These are phyloP conservation scores for Lasiodiplodia sp. DNA, from an alignment of 2,329 filamentous ascomycete genomes.

Conservation along the genomic window DNA sequence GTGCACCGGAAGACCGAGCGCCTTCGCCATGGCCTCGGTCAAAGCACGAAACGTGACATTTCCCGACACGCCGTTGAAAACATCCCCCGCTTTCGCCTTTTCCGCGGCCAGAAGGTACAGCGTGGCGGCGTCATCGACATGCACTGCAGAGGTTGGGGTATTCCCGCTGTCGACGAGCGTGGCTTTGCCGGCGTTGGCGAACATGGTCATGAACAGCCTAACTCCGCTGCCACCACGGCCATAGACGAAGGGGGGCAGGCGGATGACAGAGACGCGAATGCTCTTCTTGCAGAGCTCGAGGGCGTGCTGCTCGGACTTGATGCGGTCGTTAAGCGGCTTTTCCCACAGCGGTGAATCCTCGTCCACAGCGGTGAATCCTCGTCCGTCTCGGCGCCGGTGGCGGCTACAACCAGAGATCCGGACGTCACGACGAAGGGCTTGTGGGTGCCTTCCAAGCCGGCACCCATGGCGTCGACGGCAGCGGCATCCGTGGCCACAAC, in stretches of 20 bases:
- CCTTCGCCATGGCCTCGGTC: background rate
- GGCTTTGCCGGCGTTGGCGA: too few species aligned
- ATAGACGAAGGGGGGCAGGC: constrained; percentile 56
- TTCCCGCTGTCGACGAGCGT: background rate
- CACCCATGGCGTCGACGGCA: constrained; percentile 50
- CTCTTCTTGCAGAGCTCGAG: constrained; percentile 40
- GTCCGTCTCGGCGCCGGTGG: constrained; percentile 26
- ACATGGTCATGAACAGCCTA: constrained; percentile 35
- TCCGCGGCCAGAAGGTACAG: background rate
- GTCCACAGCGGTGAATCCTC: constrained; percentile 36
- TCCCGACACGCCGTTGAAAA: background rate
- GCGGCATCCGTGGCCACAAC: constrained; percentile 44
- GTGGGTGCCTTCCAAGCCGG: constrained; percentile 42
- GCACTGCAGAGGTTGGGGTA: background rate
- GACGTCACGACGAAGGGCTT: constrained; percentile 50
- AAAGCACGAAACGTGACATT: background rate
- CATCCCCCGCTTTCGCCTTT: background rate
- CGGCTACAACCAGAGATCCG: constrained; percentile 33
- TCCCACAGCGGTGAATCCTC: constrained; percentile 36
- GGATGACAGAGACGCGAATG: constrained; percentile 47
- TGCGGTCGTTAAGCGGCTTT: constrained; percentile 39
- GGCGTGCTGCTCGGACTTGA: constrained; percentile 42
- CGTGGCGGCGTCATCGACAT: background rate
- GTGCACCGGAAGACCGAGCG: background rate
- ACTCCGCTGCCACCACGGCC: constrained; percentile 50